Percentiles rank a stretch among this genome's conserved stretches.
Conservation (phyloP, 257 asterid species). For the Jasminum sambac region DNA sequence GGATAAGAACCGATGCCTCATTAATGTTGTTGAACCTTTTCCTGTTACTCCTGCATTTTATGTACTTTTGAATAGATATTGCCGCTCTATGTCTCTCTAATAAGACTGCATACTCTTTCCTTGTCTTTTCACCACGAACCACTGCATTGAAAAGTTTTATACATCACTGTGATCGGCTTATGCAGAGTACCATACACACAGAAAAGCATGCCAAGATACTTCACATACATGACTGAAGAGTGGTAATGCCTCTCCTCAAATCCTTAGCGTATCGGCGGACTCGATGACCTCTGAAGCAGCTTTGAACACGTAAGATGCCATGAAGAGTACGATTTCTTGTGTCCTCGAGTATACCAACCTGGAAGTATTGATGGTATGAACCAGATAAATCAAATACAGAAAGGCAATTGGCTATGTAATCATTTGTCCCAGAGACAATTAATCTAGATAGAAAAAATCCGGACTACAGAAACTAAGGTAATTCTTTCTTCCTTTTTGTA, state of each 20-base stretch:
- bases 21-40: slow-evolving; percentile 41
- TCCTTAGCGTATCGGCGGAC: slow-evolving; percentile 69
- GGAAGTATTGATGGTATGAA: slow-evolving; percentile 19
- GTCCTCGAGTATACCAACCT: slow-evolving; percentile 98
- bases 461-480: not conserved
- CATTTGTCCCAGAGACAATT: not conserved
- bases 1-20: slow-evolving; percentile 70
- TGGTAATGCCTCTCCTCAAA: slow-evolving; percentile 57
- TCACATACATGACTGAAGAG: slow-evolving; percentile 78
- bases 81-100: slow-evolving; percentile 76
- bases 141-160: slow-evolving; percentile 47
- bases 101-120: slow-evolving; percentile 63
- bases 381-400: slow-evolving; percentile 12
- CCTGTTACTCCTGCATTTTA: slow-evolving; percentile 55
- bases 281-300: slow-evolving; percentile 95
- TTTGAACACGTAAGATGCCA: slow-evolving; percentile 92
- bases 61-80: slow-evolving; percentile 68
- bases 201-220: slow-evolving; percentile 9
- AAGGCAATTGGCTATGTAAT: not conserved
- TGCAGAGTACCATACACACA: slow-evolving; percentile 1
- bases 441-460: not conserved
- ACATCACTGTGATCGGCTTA: slow-evolving; percentile 22
- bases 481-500: not conserved
- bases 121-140: slow-evolving; percentile 78
- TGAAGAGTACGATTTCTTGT: slow-evolving; percentile 90